Evolutionary conservation across 805 yeast genomes (phyloP), one percentile per base, ranked within the genome.

Genomic region (Saccharomyces eubayanus): DNA sequence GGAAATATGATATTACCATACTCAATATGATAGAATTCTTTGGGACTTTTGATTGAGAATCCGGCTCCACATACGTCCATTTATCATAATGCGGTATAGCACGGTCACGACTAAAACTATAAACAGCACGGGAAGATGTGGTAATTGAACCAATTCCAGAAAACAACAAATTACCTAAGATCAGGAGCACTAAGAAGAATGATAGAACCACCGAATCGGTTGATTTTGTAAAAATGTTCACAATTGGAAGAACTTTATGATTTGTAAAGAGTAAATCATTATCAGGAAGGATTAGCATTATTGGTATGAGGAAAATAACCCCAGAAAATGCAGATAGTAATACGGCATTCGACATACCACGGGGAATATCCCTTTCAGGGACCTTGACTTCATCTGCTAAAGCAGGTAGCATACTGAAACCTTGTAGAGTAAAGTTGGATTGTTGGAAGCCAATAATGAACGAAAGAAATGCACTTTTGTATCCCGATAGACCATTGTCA

Each of bases 131-230:
- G 2, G 94, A 86, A 2, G 90, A 87, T 0, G 95, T 85, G 1
- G 94, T 87, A 36, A 86, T 74, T 1, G 92, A 79, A 3, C 95
- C 91, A 50, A 88, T 82, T 2, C 90, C 85, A 36, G 89, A 89
- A 67, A 87, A 87, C 9, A 85, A 63, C 28, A 84, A 79, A 20
- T 89, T 85, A 0, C 88, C 94, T 48, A 82, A 73, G 54, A 85
- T 77, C 65, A 87, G 72, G 5, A 86, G 69, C 11, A 82, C 87
- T 54, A 87, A 74, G 50, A 87, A 79, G 57, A 86, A 77, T 1
- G 94, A 86, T 1, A 87, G 83, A 48, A 85, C 62, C 55, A 78
- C 78, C 0, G 91, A 85, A 55, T 83, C 79, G 0, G 92, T 85
- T 0, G 90, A 80, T 2, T 83, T 65, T 56, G 85, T 83, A 70